These are phyloP conservation scores for Penicillium canariense DNA, from an alignment of 495 filamentous ascomycete species.

Conservation along the genomic window DNA sequence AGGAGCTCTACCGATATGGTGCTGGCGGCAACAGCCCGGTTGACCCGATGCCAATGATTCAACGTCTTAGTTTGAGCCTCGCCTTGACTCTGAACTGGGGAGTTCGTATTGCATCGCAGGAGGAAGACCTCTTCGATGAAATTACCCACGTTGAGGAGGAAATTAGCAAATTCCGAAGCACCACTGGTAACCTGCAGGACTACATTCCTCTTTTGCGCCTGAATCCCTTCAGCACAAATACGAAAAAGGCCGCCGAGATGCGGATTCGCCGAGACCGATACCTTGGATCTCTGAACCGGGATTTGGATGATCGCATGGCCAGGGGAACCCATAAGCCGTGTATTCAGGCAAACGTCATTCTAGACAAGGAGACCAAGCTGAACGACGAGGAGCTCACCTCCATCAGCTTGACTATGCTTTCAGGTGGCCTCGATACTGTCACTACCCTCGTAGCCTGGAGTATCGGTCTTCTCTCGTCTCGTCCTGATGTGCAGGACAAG, in stretches of 20 bases:
- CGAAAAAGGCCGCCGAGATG: conserved; percentile 54
- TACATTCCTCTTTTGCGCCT: conserved; percentile 60
- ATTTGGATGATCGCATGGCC: conserved; percentile 55
- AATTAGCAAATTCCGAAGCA: conserved; percentile 57
- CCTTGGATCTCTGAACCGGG: conserved; percentile 48
- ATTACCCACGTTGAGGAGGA: conserved; percentile 63
- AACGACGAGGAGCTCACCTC: conserved; percentile 57
- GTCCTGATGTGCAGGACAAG: conserved; percentile 59
- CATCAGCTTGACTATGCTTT: conserved; percentile 63
- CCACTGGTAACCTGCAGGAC: conserved; percentile 62
- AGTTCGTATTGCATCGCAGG: conserved; percentile 52
- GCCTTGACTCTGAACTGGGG: conserved; percentile 65
- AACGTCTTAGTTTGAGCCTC: conserved; percentile 55
- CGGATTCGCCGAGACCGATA: conserved; percentile 60
- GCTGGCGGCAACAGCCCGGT: conserved; percentile 50
- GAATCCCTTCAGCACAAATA: conserved; percentile 53
- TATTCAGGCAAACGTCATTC: conserved; percentile 62
- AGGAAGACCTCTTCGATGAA: conserved; percentile 59
- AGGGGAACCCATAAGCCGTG: conserved; percentile 60
- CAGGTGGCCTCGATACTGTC: conserved; percentile 62
- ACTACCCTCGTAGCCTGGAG: conserved; percentile 63
- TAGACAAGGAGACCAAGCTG: conserved; percentile 58
- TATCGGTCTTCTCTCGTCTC: conserved; percentile 54
- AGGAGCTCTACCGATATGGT: conserved; percentile 56
- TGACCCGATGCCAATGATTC: conserved; percentile 61